Evolutionary conservation across 2,329 filamentous ascomycete genomes (phyloP).

Genomic region (Fusarium denticulatum): DNA sequence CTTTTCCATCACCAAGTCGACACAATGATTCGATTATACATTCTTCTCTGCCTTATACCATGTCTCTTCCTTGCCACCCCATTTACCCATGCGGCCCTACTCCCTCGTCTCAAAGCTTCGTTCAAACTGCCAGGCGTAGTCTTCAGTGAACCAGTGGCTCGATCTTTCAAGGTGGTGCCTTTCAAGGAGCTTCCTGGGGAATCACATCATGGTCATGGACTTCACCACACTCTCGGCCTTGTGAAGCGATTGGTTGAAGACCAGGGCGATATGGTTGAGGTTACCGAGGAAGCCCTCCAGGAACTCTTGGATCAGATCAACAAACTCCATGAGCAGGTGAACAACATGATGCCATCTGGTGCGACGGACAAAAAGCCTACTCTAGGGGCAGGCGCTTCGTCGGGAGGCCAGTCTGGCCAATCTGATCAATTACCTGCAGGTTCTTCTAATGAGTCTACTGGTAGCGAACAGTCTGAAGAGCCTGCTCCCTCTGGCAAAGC

Average conservation of each 20-base stretch:
- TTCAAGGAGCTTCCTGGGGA: conserved; percentile 15
- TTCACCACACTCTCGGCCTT: conserved; percentile 28
- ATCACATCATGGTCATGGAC: conserved; percentile 6
- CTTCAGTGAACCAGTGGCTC: conserved; percentile 14
- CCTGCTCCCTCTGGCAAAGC: conserved; percentile 5
- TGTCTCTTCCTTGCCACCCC: conserved; percentile 15
- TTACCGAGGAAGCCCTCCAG: conserved; percentile 38
- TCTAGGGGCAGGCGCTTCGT: conserved; percentile 1
- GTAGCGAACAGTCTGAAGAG: neutral
- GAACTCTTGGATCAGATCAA: conserved; percentile 45
- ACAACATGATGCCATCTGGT: conserved; percentile 37
- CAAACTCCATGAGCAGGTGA: conserved; percentile 43
- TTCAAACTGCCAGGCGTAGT: conserved; percentile 13
- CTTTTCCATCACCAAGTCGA: conserved; percentile 3
- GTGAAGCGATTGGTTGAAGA: conserved; percentile 42
- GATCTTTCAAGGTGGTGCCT: conserved; percentile 10
- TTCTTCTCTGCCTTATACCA: conserved; percentile 32
- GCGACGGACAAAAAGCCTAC: conserved; percentile 12
- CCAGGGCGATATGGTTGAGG: conserved; percentile 38
- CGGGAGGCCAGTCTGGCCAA: conserved; percentile 23
- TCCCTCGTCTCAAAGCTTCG: conserved; percentile 6
- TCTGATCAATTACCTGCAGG: conserved; percentile 12
- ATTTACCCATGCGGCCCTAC: conserved; percentile 17
- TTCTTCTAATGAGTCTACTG: conserved; percentile 4
- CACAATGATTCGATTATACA: conserved; percentile 38